These are phyloP conservation scores for Phoma sp. DNA, from an alignment of 2,329 filamentous ascomycete genomes.

Conservation along the genomic window DNA sequence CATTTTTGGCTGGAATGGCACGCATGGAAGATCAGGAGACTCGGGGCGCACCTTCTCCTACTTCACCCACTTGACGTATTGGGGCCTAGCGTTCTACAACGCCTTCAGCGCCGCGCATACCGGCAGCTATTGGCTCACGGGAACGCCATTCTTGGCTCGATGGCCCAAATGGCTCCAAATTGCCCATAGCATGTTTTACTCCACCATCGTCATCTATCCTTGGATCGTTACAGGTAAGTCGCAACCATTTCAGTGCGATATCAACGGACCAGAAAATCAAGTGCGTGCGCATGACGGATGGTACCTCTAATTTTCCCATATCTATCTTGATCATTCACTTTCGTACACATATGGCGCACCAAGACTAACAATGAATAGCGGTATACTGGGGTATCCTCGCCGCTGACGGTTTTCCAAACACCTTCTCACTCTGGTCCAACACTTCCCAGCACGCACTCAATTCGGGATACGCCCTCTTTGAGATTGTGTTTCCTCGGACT, in stretches of 20 bases:
- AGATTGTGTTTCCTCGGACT: slow-evolving; percentile 73
- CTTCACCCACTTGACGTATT: slow-evolving; percentile 83
- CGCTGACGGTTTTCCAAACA: slow-evolving; percentile 39
- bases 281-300: background rate
- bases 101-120: slow-evolving; percentile 72
- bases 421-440: slow-evolving; percentile 60
- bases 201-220: slow-evolving; percentile 51
- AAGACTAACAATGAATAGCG: slow-evolving; percentile 35
- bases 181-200: slow-evolving; percentile 51
- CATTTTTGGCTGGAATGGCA: slow-evolving; percentile 69
- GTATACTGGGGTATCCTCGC: slow-evolving; percentile 53
- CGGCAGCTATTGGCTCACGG: slow-evolving; percentile 62
- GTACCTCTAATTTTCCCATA: background rate
- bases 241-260: background rate
- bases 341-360: background rate
- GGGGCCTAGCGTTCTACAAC: slow-evolving; percentile 83
- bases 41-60: slow-evolving; percentile 70
- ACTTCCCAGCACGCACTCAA: slow-evolving; percentile 79
- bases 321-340: background rate
- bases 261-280: background rate
- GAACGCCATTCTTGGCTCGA: slow-evolving; percentile 43
- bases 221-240: slow-evolving; percentile 53
- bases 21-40: slow-evolving; percentile 55
- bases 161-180: slow-evolving; percentile 48
- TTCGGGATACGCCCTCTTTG: slow-evolving; percentile 73